phyloP scores from a whole-genome alignment of 2,329 filamentous ascomycete genomes.

The Nakataea oryzae region DNA sequence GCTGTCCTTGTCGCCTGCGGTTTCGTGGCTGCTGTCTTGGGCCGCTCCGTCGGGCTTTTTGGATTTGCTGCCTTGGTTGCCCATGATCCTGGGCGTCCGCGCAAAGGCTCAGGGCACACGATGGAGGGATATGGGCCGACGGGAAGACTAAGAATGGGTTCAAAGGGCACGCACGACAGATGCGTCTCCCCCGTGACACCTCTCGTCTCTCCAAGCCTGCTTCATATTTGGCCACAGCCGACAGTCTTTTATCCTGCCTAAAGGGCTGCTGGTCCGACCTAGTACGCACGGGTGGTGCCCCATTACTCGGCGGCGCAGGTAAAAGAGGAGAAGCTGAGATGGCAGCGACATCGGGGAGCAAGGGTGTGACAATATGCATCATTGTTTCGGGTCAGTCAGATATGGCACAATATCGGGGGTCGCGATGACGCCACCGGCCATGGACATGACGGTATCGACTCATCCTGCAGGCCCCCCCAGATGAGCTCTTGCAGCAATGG shows the following conservation, averaged over 20 bases:
- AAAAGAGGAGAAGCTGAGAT: not conserved
- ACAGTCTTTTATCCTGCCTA: not conserved
- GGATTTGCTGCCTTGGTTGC: not conserved
- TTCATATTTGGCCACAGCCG: not conserved
- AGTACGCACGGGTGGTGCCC: too few relatives aligned
- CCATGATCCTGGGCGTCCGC: not conserved
- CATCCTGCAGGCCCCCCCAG: not conserved
- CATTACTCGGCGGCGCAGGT: too few relatives aligned
- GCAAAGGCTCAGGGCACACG: not conserved
- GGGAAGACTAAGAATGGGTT: too few relatives aligned
- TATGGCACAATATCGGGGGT: not conserved
- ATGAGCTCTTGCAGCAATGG: too few relatives aligned
- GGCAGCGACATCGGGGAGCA: too few relatives aligned
- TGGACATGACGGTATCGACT: not conserved
- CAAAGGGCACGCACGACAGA: too few relatives aligned
- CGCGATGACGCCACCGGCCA: not conserved
- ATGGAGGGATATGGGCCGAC: not conserved
- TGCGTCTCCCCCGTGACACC: too few relatives aligned
- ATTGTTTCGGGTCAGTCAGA: not conserved
- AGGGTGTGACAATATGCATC: not conserved
- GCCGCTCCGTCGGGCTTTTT: not conserved
- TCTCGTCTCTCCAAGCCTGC: too few relatives aligned
- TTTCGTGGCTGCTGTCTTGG: not conserved
- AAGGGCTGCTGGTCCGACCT: too few relatives aligned
- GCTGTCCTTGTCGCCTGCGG: not conserved